These are phyloP conservation scores for Apiotrichum domesticum DNA, from an alignment of 1,284 basidiomycete species.

Conservation along the genomic window DNA sequence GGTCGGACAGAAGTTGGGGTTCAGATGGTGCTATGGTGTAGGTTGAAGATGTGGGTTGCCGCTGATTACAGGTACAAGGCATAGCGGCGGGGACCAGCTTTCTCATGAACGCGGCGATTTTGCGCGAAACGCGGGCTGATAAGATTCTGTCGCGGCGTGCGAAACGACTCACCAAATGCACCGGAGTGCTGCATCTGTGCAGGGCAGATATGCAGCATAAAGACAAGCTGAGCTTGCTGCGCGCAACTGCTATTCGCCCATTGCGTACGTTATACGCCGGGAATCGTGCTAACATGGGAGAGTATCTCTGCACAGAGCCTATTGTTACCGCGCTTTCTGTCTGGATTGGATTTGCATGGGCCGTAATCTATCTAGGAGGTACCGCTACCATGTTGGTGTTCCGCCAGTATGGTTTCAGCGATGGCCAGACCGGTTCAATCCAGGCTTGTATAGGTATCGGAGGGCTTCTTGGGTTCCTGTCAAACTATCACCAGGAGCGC, in stretches of 20 bases:
- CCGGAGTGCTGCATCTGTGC: slow-evolving; percentile 41
- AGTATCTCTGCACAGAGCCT: slow-evolving; percentile 48
- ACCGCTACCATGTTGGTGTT: slow-evolving; percentile 35
- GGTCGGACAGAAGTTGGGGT: slow-evolving; percentile 25
- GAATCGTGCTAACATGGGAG: slow-evolving; percentile 12
- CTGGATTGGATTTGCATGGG: slow-evolving; percentile 49
- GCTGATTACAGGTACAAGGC: slow-evolving; percentile 19
- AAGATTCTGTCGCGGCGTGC: slow-evolving; percentile 48
- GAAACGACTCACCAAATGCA: slow-evolving; percentile 40
- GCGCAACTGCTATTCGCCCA: slow-evolving; percentile 38
- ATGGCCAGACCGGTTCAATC: slow-evolving; percentile 26
- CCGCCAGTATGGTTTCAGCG: slow-evolving; percentile 34
- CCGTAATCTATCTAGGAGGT: slow-evolving; percentile 36
- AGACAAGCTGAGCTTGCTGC: slow-evolving; percentile 33
- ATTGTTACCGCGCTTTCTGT: slow-evolving; percentile 48
- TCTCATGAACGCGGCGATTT: slow-evolving; percentile 34
- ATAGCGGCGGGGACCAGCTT: slow-evolving; percentile 29
- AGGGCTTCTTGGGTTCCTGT: slow-evolving; percentile 63
- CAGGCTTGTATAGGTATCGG: slow-evolving; percentile 48
- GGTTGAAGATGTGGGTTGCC: neutral
- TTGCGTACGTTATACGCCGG: slow-evolving; percentile 14
- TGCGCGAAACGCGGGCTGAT: slow-evolving; percentile 48
- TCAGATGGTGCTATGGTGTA: slow-evolving; percentile 41
- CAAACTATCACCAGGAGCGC: slow-evolving; percentile 52
- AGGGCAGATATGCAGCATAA: slow-evolving; percentile 35